Percentiles rank a stretch among this genome's conserved stretches.
phyloP scores from a whole-genome alignment of 345 rosid genomes.

The Odontarrhena argentea region DNA sequence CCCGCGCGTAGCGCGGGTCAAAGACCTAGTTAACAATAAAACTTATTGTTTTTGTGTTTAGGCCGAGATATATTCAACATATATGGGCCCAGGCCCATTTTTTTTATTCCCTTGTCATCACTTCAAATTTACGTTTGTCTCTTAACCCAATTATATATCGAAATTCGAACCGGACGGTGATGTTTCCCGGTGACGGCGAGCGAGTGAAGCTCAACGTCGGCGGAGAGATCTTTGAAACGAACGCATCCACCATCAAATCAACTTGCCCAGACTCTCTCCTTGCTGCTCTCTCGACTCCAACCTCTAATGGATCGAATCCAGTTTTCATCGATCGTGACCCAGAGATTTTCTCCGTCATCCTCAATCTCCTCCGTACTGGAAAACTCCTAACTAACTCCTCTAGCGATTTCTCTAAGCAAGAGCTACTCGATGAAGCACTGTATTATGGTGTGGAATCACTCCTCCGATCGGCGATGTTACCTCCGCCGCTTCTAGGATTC shows the following conservation, averaged over 20 bases:
- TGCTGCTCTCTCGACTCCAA: slow-evolving; percentile 61
- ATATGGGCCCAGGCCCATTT: slow-evolving; percentile 19
- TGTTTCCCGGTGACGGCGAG: slow-evolving; percentile 30
- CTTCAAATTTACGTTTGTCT: background rate
- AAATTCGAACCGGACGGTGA: slow-evolving; percentile 18
- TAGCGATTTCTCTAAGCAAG: slow-evolving; percentile 67
- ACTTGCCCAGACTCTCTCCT: slow-evolving; percentile 84
- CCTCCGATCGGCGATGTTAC: slow-evolving; percentile 63
- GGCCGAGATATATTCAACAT: background rate
- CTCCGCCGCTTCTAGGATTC: slow-evolving; percentile 66
- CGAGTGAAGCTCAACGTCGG: slow-evolving; percentile 91
- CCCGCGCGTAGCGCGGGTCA: too few species aligned
- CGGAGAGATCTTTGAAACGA: slow-evolving; percentile 80
- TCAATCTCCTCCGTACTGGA: slow-evolving; percentile 74
- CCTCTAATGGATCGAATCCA: slow-evolving; percentile 45
- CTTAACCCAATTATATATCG: slow-evolving; percentile 11
- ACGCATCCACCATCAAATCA: slow-evolving; percentile 69
- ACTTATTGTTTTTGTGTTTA: background rate
- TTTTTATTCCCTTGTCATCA: slow-evolving; percentile 5
- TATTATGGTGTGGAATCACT: slow-evolving; percentile 82
- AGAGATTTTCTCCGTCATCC: slow-evolving; percentile 79
- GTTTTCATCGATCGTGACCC: slow-evolving; percentile 96
- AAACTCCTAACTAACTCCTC: slow-evolving; percentile 65
- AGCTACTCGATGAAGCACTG: slow-evolving; percentile 83
- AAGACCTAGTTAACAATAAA: slow-evolving; percentile 31